phyloP scores from a whole-genome alignment of 495 filamentous ascomycete species.

The Neurospora sp. region DNA sequence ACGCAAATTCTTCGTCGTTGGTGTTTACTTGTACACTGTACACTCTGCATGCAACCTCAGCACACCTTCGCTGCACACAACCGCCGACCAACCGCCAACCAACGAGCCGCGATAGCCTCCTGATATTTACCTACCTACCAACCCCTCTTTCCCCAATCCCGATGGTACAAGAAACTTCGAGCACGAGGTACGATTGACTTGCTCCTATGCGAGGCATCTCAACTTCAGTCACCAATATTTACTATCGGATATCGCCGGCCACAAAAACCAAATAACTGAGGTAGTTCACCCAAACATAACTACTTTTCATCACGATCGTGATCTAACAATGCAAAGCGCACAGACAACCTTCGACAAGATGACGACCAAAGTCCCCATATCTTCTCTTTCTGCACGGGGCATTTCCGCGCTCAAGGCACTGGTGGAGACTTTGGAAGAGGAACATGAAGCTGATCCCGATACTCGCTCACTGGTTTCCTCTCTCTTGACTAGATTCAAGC shows the following conservation, averaged over 20 bases:
- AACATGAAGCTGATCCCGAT: neutral
- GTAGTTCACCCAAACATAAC: neutral
- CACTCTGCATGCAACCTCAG: neutral
- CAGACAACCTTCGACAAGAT: neutral
- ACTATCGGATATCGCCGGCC: neutral
- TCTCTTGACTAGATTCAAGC: slow-evolving; percentile 3
- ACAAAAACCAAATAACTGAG: neutral
- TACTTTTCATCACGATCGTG: neutral
- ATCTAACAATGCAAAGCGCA: neutral
- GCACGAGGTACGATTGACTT: neutral
- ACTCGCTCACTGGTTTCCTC: neutral
- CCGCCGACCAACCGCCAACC: neutral
- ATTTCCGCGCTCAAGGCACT: neutral
- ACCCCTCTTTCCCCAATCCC: neutral
- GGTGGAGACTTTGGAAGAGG: neutral
- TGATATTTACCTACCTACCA: neutral
- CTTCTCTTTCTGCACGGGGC: neutral
- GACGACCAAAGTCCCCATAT: neutral
- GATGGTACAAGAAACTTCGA: neutral
- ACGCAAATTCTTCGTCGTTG: neutral
- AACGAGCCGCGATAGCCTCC: neutral
- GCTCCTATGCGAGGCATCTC: neutral
- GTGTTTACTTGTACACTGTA: neutral
- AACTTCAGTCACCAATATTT: neutral
- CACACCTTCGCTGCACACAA: neutral